Base-by-base conservation (phyloP, 495 filamentous ascomycete genomes). In the Recurvomyces mirabilis region DNA sequence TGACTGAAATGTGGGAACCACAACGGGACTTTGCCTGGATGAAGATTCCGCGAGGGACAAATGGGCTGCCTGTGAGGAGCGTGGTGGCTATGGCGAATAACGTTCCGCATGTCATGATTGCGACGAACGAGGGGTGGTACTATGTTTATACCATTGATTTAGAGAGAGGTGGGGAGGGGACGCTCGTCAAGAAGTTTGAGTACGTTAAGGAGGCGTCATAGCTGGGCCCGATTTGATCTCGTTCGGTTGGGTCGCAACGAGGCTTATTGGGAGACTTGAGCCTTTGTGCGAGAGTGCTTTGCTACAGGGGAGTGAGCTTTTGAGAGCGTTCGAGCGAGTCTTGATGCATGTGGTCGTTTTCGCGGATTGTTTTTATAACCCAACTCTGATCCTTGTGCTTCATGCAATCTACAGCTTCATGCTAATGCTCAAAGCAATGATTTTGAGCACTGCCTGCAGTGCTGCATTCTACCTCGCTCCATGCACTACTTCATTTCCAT, bases 1-100 rank as follows among this genome's bases (percentile, higher is more conserved):
- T 98, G 4, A 87, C 87, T 18, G 87, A 96, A 64, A 94, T 96
- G 74, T 95, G 85, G 86, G 93, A 98, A 57, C 91, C 91, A 12
- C 71, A 83, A 33, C 75, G 91, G 35, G 93, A 98, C 60, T 96
- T 98, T 64, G 91, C 91, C 1, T 94, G 84, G 72, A 80, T 95
- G 54, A 94, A 88, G 61, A 71, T 98, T 20, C 91, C 91, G n/a
- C 83, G 81, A 56, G 55, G 69, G 17, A 54, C 55, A 18, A 62
- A 65, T 34, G 61, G 57, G 58, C n/a, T 51, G 53, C 56, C 65
- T 47, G 31, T 93, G 14, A 65, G 79, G 48, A 95, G 87, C 47
- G 93, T 96, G 21, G 91, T 96, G 28, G 91, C 93, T 5, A 87
- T 98, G 79, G 94, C 85, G 55, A 88, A 75, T 54, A 89, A 77